Base-by-base conservation (phyloP, 179 eudicot species). In the Camellia oleifera region DNA sequence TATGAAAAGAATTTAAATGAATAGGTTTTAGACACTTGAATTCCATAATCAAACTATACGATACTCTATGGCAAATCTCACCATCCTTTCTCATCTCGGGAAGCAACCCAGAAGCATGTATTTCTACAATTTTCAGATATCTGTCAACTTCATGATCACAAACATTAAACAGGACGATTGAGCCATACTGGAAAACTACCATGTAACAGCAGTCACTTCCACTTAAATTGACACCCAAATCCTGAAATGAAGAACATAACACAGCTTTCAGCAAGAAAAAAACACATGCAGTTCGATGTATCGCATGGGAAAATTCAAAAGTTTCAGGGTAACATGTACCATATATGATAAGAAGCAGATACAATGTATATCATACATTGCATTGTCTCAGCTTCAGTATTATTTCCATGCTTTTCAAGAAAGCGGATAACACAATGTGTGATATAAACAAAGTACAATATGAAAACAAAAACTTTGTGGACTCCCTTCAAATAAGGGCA, bases 1-100 rank as follows among this genome's bases (percentile, higher is more conserved):
- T 14, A 67, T 7, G 17, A 68, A 54, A 54, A 20, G 12, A 15
- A 13, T 4, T 17, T 17, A 46, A 76, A 62, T 9, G 12, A 63
- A 65, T 54, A 32, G 26, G 63, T 56, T 17, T 57, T 0, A 61
- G 12, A 71, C 40, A 75, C 44, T 66, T 42, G 10, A 72, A 66
- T 9, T 32, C 62, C 60, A 48, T 69, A 71, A 62, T 69, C 54
- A n/a, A 68, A 18, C 68, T 8, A 11, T 40, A 50, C 15, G 20
- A 69, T 81, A 26, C 40, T 48, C 56, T 9, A 64, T 3, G 40
- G 40, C 56, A 71, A 15, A 54, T 77, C 94, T 90, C 78, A 96
- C 99, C 99, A 87, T 96, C 99, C 84, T 92, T 94, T 85, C 92
- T 90, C 96, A 90, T 94, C 83, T 96, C 99, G 54, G 93, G 92